A percentile compares a stretch with the other conserved stretches of the same genome.
These are phyloP conservation scores for Lyophyllum atratum DNA, from an alignment of 768 basidiomycete genomes.

Conservation along the genomic window DNA sequence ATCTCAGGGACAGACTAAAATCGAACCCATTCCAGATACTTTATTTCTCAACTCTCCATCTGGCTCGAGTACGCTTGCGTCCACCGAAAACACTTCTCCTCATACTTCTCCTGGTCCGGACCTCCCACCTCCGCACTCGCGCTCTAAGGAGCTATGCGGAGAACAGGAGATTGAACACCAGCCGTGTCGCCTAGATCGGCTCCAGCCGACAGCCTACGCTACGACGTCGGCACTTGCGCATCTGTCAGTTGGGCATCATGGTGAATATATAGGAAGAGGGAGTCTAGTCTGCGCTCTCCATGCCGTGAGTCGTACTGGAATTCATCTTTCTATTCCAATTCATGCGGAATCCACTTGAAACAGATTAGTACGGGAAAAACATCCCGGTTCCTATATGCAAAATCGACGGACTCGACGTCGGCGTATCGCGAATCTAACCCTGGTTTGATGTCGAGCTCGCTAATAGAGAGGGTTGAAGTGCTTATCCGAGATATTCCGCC, in stretches of 20 bases:
- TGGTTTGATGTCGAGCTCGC: slow-evolving; percentile 23
- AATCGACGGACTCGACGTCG: slow-evolving; percentile 38
- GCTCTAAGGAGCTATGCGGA: not conserved
- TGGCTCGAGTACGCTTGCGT: slow-evolving; percentile 22
- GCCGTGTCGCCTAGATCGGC: slow-evolving; percentile 16
- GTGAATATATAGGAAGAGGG: slow-evolving; percentile 52
- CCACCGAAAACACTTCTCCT: slow-evolving; percentile 19
- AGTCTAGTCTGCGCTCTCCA: slow-evolving; percentile 48
- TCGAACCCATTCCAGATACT: slow-evolving; percentile 1
- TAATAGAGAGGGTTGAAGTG: slow-evolving; percentile 26
- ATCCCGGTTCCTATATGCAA: slow-evolving; percentile 40
- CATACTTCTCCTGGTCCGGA: slow-evolving; percentile 15
- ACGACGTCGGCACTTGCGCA: slow-evolving; percentile 43
- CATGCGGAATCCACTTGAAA: not conserved
- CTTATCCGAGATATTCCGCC: slow-evolving; percentile 37
- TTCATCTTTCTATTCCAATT: not conserved
- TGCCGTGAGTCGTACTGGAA: slow-evolving; percentile 32
- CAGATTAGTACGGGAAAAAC: slow-evolving; percentile 36
- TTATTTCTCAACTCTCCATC: slow-evolving; percentile 14
- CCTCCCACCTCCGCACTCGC: not conserved
- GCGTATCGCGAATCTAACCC: slow-evolving; percentile 24
- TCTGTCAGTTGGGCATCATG: slow-evolving; percentile 46
- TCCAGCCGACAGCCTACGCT: slow-evolving; percentile 38
- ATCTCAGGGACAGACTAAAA: slow-evolving; percentile 5
- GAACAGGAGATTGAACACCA: slow-evolving; percentile 13